Conservation (phyloP, 2,329 filamentous ascomycete species). For the Thelonectria olida region DNA sequence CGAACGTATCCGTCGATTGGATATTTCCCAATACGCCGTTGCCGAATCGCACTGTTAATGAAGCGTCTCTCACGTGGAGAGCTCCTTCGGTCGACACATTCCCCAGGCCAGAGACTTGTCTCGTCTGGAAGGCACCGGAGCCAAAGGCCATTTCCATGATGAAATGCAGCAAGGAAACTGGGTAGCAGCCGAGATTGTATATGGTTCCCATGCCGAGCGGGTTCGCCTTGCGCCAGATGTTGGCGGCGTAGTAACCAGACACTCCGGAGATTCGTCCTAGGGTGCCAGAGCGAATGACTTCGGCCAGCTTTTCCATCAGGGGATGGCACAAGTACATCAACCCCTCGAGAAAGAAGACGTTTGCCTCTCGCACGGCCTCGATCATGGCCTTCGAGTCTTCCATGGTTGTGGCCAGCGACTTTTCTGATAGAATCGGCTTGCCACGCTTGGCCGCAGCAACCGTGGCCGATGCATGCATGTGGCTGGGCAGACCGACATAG, state of each 20-base stretch:
- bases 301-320: constrained; percentile 33
- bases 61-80: constrained; percentile 34
- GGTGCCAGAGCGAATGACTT: constrained; percentile 32
- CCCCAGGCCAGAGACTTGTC: constrained; percentile 33
- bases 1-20: constrained; percentile 40
- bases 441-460: constrained; percentile 34
- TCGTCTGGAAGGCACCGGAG: constrained; percentile 24
- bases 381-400: constrained; percentile 36
- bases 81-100: constrained; percentile 33
- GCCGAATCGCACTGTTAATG: constrained; percentile 34
- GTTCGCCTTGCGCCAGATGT: constrained; percentile 41
- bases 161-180: constrained; percentile 38
- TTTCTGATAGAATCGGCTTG: constrained; percentile 40
- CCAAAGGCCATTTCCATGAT: constrained; percentile 38
- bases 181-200: constrained; percentile 43
- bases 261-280: constrained; percentile 34
- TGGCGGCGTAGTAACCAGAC: constrained; percentile 39
- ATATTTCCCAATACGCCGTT: constrained; percentile 36
- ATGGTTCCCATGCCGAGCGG: constrained; percentile 42
- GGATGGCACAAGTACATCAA: constrained; percentile 42
- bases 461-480: constrained; percentile 38
- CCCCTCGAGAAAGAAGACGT: constrained; percentile 41
- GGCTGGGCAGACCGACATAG: constrained; percentile 40
- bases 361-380: constrained; percentile 27
- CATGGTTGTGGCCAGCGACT: constrained; percentile 40